Evolutionary conservation across 805 yeast genomes (phyloP).

Genomic region (Dipodascopsis tothii): DNA sequence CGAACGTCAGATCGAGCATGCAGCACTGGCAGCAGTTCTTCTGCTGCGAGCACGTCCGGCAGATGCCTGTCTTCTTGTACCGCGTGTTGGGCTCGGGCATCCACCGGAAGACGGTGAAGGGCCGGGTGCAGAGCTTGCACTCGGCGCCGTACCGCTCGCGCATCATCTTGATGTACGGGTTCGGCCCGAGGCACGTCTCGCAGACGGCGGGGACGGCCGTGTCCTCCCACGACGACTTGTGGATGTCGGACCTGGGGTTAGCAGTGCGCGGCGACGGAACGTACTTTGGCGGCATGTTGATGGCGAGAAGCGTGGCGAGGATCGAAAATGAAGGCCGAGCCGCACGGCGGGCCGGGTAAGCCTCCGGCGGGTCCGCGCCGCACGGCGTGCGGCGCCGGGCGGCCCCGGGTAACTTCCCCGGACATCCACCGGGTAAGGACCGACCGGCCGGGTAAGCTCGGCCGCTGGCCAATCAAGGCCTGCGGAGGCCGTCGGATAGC

Average conservation of each 20-base stretch:
- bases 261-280: too few species aligned
- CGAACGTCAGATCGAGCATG: slow-evolving; percentile 70
- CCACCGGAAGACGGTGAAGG: slow-evolving; percentile 80
- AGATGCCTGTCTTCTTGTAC: slow-evolving; percentile 58
- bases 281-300: too few species aligned
- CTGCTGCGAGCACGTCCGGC: slow-evolving; percentile 70
- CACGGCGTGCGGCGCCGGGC: too few species aligned
- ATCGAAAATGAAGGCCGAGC: too few species aligned
- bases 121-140: slow-evolving; percentile 78
- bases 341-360: too few species aligned
- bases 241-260: slow-evolving; percentile 32
- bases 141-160: slow-evolving; percentile 66
- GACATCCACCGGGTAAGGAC: too few species aligned
- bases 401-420: too few species aligned
- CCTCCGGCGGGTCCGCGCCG: too few species aligned
- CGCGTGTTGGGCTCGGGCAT: slow-evolving; percentile 37
- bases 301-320: too few species aligned
- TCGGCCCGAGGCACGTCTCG: slow-evolving; percentile 41
- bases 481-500: too few species aligned
- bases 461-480: too few species aligned
- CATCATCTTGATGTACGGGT: slow-evolving; percentile 60
- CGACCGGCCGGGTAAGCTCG: too few species aligned
- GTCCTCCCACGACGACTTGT: slow-evolving; percentile 31
- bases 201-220: slow-evolving; percentile 49
- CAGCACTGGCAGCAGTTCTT: slow-evolving; percentile 85